Base-by-base conservation (phyloP, 805 yeast species). In the Yueomyces sp. region DNA sequence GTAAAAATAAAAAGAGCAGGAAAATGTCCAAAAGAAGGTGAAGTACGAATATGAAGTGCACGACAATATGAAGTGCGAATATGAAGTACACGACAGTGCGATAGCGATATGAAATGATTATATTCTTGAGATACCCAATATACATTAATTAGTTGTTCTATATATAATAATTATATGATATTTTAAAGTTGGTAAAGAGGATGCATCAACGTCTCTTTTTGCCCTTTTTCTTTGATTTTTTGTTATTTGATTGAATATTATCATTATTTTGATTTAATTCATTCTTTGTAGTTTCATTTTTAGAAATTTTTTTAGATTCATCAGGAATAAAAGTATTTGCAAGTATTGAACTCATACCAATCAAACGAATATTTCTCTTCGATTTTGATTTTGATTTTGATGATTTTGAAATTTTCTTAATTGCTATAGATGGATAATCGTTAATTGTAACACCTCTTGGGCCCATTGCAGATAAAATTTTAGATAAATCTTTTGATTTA, bases 381-480 rank as follows among this genome's bases (percentile, higher is more conserved):
- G 6, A 6, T 6, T 6, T 30, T 6, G 9, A 6, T 34, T 34
- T 34, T 34, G 8, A 7, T 11, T 34, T 34, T 5, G 8, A 9
- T 5, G 6, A 9, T 34, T 34, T n/a, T 9, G 26, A 34, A 11
- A 9, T 7, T 37, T 41, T 47, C 29, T 42, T 44, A 45, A 51
- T 56, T 43, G 52, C 59, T 26, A 60, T 48, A 6, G 33, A 9
- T 43, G 48, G 52, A 3, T 52, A 52, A n/a, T 53, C 49, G 26
- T 49, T 47, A 9, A 59, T 47, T 12, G 62, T 48, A 42, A 79
- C 81, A 3, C 79, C 79, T 43, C 70, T 65, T 4, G 87, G 87
- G 0, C 94, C 94, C 40, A 86, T 55, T 5, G 84, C 81, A 41
- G 84, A 74, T 57, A 84, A 64, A 27, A 86, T 56, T 50, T 88